Evolutionary conservation across 2,329 filamentous ascomycete genomes (phyloP), one percentile per base, ranked within the genome.

Genomic region (Xylaria sp.): DNA sequence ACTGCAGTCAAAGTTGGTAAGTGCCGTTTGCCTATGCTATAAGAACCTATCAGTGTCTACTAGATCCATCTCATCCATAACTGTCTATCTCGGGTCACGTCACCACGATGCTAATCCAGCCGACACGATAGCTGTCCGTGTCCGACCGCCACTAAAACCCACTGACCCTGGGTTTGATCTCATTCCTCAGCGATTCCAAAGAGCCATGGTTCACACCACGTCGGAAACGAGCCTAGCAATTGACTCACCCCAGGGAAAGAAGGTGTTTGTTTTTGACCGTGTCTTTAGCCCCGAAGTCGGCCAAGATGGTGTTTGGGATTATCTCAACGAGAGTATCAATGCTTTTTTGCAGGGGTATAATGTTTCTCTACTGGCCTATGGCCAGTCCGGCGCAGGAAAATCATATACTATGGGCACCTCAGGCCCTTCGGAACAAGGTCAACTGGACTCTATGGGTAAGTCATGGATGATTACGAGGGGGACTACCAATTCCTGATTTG

Each of bases 341-440:
- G 91, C 93, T 2, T 99, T 99, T 70, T 81, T 95, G 1, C 92
- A 97, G 74, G 95, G 95, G 56, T 99, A 98, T 85, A 99, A 99
- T 86, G 95, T 99, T 60, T 99, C 95, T 3, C 87, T 99, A 51
- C 81, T 99, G 70, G 95, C 95, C 48, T 99, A 99, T 73, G 95
- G 95, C 68, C 95, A 99, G 80, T 99, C 95, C 27, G 95, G 95
- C 58, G 93, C 95, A 10, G 95, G 95, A 70, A 99, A 99, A 79
- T 98, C 94, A 2, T 98, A 96, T 75, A 99, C 95, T 0, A 99
- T 99, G 95, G 95, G 95, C 59, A 99, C 95, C 0, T 93, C 94
- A 0, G 93, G 93, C 4, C 92, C 93, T 1, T 77, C 77, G 21
- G 93, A 97, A 71, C 90, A 96, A 72, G 83, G 81, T 25, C 84